Conservation (phyloP, 169 alveolate genomes). For the Plasmodium vivax region DNA sequence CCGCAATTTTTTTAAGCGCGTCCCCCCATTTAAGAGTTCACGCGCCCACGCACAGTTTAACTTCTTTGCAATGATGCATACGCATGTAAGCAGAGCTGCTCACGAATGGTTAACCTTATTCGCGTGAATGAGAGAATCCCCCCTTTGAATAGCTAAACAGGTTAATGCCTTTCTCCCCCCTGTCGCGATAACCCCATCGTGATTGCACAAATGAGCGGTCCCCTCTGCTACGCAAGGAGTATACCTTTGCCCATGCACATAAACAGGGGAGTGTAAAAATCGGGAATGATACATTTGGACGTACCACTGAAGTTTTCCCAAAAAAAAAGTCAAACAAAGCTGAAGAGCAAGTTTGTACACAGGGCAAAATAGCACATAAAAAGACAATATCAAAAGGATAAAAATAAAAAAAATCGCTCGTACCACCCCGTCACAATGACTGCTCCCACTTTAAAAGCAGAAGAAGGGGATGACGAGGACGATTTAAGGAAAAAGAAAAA, state of each 20-base stretch:
- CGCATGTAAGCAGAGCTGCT: background rate
- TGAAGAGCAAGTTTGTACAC: background rate
- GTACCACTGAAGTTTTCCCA: background rate
- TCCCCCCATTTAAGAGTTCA: background rate
- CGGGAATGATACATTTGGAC: background rate
- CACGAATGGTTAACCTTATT: background rate
- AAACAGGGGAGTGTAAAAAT: background rate
- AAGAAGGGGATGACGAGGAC: slow-evolving; percentile 11
- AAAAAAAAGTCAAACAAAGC: background rate
- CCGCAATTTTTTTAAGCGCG: background rate
- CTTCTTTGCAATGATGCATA: background rate
- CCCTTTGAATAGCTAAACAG: background rate
- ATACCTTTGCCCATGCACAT: background rate
- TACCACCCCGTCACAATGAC: slow-evolving; percentile 14
- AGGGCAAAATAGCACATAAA: background rate
- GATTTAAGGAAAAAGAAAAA: slow-evolving; percentile 24
- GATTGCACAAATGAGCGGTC: background rate
- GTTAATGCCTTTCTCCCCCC: background rate
- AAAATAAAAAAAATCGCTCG: background rate
- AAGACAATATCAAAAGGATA: background rate
- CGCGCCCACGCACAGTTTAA: background rate
- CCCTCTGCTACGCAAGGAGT: background rate
- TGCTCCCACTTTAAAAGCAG: background rate
- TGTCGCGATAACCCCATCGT: background rate
- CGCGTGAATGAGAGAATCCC: background rate